These are phyloP conservation scores for Ustilaginoidea virens DNA, from an alignment of 2,329 filamentous ascomycete genomes.

Conservation along the genomic window DNA sequence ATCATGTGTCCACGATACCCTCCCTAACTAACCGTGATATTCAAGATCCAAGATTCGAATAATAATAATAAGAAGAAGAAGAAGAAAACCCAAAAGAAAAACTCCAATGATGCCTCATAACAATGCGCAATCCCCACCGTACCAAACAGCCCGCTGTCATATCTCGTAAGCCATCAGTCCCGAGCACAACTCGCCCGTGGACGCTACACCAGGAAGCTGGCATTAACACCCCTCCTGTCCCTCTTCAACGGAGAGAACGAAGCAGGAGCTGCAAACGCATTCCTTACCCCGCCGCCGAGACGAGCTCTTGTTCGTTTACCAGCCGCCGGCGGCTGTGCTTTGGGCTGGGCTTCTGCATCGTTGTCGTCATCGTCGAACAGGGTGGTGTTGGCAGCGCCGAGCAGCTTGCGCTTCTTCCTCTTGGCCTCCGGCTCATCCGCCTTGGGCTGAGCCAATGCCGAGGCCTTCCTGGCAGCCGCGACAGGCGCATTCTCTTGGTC, in stretches of 20 bases:
- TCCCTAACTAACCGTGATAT: no score
- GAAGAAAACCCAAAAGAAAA: not conserved
- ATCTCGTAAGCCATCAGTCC: not conserved
- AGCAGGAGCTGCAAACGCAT: constrained; percentile 32
- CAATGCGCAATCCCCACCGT: no score
- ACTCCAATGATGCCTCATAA: not conserved
- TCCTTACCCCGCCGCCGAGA: constrained; percentile 17
- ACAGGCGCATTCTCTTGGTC: constrained; percentile 16
- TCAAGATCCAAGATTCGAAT: not conserved
- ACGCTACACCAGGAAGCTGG: constrained; percentile 39
- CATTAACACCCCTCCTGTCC: constrained; percentile 45
- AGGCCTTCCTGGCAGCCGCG: constrained; percentile 4
- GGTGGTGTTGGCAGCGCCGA: constrained; percentile 45
- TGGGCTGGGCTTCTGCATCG: constrained; percentile 17
- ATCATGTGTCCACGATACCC: no score
- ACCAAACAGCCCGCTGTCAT: constrained; percentile 1
- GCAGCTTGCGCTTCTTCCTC: constrained; percentile 61
- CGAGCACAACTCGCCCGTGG: not conserved
- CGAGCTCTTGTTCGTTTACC: constrained; percentile 5
- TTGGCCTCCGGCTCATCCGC: constrained; percentile 24
- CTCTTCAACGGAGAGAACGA: constrained; percentile 60
- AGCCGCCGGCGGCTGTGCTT: not conserved
- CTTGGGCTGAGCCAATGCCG: constrained; percentile 6
- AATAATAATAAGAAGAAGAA: not conserved
- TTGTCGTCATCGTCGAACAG: constrained; percentile 55